A percentile compares a stretch with the other conserved stretches of the same genome.
Evolutionary conservation across 352 stramenopile species (phyloP).

Genomic region (Pythium periplocum): DNA sequence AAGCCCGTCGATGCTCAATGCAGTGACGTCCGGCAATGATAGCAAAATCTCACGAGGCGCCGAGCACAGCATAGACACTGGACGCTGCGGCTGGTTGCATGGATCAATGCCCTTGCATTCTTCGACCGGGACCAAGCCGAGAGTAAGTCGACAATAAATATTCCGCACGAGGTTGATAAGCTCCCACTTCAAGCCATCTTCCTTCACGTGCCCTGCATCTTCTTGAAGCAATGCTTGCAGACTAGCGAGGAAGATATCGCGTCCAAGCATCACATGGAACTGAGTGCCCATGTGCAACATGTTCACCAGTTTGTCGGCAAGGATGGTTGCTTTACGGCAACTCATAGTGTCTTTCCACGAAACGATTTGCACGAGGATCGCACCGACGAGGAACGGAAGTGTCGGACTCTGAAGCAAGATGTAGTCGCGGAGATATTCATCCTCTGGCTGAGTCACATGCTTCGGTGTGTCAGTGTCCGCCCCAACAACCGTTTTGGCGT

Average conservation of each 20-base stretch:
- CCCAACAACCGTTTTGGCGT: constrained; percentile 70
- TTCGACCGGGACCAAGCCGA: constrained; percentile 61
- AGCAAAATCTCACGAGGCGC: constrained; percentile 51
- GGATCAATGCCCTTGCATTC: constrained; percentile 80
- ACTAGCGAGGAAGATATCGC: constrained; percentile 55
- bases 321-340: constrained; percentile 47
- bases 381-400: constrained; percentile 44
- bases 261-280: constrained; percentile 42
- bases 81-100: constrained; percentile 60
- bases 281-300: constrained; percentile 30
- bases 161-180: constrained; percentile 81
- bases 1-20: constrained; percentile 32
- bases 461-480: constrained; percentile 70
- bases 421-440: constrained; percentile 55
- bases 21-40: constrained; percentile 45
- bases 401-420: constrained; percentile 39
- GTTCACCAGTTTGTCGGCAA: constrained; percentile 68
- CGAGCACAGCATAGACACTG: constrained; percentile 33
- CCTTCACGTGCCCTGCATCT: constrained; percentile 58
- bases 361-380: constrained; percentile 52
- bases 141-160: constrained; percentile 67
- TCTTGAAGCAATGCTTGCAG: constrained; percentile 54
- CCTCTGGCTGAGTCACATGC: constrained; percentile 58
- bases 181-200: constrained; percentile 80
- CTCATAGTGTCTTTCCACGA: constrained; percentile 72